Percentiles rank a stretch among this genome's conserved stretches.
Evolutionary conservation across 23 red algal genomes (phyloP).

Genomic region (Gracilaria gracilis): DNA sequence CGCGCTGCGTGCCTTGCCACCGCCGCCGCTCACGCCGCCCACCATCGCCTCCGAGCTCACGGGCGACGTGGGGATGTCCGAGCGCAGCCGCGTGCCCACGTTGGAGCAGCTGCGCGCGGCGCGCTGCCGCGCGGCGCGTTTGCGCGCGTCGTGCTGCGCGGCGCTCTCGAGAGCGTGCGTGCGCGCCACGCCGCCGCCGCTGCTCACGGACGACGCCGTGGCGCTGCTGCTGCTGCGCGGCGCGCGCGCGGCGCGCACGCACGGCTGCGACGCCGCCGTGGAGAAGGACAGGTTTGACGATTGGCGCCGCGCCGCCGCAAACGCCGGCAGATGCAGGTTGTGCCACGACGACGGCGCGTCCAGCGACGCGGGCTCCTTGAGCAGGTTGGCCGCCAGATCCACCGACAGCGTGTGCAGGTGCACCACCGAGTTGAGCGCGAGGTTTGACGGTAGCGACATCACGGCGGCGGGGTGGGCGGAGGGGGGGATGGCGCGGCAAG

Average conservation of each 20-base stretch:
- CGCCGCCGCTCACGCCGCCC: background rate
- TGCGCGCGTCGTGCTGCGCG: background rate
- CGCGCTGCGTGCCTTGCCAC: background rate
- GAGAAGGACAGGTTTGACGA: conserved; percentile 17
- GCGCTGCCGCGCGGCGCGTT: conserved; percentile 18
- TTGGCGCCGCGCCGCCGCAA: conserved; percentile 21
- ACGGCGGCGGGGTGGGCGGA: background rate
- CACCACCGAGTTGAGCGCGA: conserved; percentile 18
- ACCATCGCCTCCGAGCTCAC: background rate
- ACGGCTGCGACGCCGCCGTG: background rate
- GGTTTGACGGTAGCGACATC: conserved; percentile 13
- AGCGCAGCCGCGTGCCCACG: background rate
- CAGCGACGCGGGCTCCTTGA: conserved; percentile 20
- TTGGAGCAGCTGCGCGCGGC: background rate
- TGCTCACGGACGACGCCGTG: no score
- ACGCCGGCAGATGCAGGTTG: conserved; percentile 14
- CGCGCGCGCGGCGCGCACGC: background rate
- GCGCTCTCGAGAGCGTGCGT: conserved; percentile 3
- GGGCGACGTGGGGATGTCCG: conserved; percentile 1
- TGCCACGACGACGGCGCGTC: conserved; percentile 26
- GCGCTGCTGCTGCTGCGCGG: background rate
- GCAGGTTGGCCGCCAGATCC: conserved; percentile 26
- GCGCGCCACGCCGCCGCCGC: background rate
- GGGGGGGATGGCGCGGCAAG: background rate
- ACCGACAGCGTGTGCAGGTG: conserved; percentile 42